Conservation (phyloP, 2,329 filamentous ascomycete species). For the Teratosphaeria nubilosa region DNA sequence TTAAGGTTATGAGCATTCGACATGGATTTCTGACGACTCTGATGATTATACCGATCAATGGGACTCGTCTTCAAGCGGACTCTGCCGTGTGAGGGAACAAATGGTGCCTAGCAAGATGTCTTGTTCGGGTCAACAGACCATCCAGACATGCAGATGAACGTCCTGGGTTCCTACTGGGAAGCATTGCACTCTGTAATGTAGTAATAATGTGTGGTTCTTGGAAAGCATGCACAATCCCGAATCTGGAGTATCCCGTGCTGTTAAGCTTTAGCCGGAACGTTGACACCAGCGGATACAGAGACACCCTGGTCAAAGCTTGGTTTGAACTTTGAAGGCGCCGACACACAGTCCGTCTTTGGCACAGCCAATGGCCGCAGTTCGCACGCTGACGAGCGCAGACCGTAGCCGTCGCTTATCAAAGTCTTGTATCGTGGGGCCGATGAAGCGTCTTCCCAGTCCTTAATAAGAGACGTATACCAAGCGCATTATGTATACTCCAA, state of each 20-base stretch:
- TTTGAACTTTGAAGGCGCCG: not conserved
- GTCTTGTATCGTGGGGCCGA: not conserved
- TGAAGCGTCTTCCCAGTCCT: not conserved
- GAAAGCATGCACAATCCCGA: too few species aligned
- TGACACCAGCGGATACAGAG: not conserved
- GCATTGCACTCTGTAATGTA: too few species aligned
- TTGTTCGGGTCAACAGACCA: too few species aligned
- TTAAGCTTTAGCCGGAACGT: not conserved
- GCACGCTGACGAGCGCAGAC: not conserved
- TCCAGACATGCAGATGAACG: too few species aligned
- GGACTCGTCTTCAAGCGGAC: not conserved
- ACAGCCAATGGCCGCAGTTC: not conserved
- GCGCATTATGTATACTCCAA: not conserved
- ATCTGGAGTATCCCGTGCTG: not conserved
- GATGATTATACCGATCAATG: not conserved
- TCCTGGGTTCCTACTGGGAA: too few species aligned
- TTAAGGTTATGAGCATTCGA: constrained; percentile 7
- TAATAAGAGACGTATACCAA: not conserved
- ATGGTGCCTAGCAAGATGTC: not conserved
- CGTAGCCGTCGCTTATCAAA: not conserved
- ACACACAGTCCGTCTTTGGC: not conserved
- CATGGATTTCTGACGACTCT: not conserved
- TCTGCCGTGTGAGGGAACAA: not conserved
- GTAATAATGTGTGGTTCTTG: too few species aligned
- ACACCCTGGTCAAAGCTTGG: not conserved